A percentile compares a stretch with the other conserved stretches of the same genome.
phyloP scores from a whole-genome alignment of 2,329 filamentous ascomycete genomes.

The Pseudocercospora fuligena region DNA sequence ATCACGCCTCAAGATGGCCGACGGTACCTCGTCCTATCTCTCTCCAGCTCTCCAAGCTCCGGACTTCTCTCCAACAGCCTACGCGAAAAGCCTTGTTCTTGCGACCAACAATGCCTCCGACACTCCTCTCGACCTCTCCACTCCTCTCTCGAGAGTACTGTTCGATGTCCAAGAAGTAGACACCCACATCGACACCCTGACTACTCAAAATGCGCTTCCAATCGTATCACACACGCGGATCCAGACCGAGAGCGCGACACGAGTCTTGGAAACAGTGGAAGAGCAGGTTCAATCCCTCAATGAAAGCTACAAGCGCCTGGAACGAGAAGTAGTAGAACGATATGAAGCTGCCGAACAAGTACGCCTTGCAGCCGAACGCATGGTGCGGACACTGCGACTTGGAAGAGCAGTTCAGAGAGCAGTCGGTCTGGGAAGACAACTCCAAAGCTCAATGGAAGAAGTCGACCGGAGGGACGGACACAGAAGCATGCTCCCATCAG shows the following conservation, averaged over 20 bases:
- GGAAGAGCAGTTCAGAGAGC: constrained; percentile 77
- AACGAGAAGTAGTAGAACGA: constrained; percentile 83
- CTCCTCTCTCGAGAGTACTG: constrained; percentile 87
- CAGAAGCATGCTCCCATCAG: constrained; percentile 77
- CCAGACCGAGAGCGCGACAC: constrained; percentile 73
- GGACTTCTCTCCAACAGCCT: constrained; percentile 76
- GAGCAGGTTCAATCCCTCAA: constrained; percentile 79
- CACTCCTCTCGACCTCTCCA: constrained; percentile 87
- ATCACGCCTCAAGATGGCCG: constrained; percentile 8
- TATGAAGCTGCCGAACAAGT: constrained; percentile 87
- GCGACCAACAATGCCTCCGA: constrained; percentile 92
- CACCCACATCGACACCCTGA: constrained; percentile 89
- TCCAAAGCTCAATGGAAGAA: constrained; percentile 84
- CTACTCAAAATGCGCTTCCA: constrained; percentile 80
- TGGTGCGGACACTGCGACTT: constrained; percentile 80
- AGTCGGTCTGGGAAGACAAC: constrained; percentile 79
- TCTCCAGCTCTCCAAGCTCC: constrained; percentile 20
- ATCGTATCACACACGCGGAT: constrained; percentile 77
- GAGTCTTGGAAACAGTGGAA: constrained; percentile 77
- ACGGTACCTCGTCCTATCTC: constrained; percentile 18
- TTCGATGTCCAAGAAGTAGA: constrained; percentile 98
- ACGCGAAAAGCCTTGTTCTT: constrained; percentile 87
- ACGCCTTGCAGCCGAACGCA: constrained; percentile 72
- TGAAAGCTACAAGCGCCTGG: constrained; percentile 81
- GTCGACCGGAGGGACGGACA: constrained; percentile 62